phyloP scores from a whole-genome alignment of 176 grass and related monocot genomes.

The Echinochloa phyllopogon region DNA sequence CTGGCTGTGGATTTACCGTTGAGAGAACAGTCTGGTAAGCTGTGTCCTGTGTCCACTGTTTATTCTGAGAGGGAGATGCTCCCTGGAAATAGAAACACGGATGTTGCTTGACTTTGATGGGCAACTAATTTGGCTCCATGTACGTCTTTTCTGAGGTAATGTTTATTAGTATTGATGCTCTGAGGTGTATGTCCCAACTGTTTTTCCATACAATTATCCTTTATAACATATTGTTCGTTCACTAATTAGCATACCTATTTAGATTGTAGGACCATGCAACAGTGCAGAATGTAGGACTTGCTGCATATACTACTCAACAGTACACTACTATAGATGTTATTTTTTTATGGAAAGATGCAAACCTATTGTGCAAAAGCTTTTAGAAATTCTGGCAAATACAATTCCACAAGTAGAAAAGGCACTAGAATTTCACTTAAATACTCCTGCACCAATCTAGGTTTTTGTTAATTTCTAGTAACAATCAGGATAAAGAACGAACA shows the following conservation, averaged over 20 bases:
- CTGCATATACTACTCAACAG: neutral
- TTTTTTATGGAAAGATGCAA: too few relatives aligned
- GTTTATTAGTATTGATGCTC: neutral
- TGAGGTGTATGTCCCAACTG: too few relatives aligned
- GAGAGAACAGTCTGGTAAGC: neutral
- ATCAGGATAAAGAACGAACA: neutral
- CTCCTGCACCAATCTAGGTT: neutral
- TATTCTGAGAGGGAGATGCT: neutral
- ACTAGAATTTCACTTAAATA: neutral
- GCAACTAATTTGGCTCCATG: neutral
- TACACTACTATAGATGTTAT: neutral
- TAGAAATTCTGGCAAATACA: neutral
- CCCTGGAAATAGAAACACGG: too few relatives aligned
- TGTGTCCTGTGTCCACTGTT: neutral
- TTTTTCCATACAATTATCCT: too few relatives aligned
- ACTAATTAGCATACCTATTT: too few relatives aligned
- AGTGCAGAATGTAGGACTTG: neutral
- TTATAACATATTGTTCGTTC: too few relatives aligned
- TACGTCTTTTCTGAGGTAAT: neutral
- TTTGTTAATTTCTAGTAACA: neutral
- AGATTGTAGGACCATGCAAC: neutral
- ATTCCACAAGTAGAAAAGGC: too few relatives aligned
- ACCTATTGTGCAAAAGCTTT: neutral
- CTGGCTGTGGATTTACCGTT: neutral
- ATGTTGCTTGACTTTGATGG: neutral